phyloP scores from a whole-genome alignment of 2,329 filamentous ascomycete species.

The Botrytis medusae region DNA sequence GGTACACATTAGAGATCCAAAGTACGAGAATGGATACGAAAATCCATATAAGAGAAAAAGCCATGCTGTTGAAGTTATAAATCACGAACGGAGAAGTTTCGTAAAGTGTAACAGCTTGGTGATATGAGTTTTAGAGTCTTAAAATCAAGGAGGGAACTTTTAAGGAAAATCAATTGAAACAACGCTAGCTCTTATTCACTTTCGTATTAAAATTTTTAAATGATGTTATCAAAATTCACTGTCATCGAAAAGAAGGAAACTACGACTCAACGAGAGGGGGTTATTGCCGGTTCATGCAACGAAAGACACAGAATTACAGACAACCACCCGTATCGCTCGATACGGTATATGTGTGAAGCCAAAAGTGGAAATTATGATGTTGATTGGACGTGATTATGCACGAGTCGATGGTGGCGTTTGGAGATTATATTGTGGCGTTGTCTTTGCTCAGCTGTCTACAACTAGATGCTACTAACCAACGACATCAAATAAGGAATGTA shows the following conservation, averaged over 20 bases:
- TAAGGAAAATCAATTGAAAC: background rate
- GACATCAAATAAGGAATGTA: background rate
- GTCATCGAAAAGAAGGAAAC: background rate
- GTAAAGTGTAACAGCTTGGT: background rate
- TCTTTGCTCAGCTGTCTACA: background rate
- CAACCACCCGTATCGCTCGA: background rate
- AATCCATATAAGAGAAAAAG: background rate
- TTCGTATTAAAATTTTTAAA: background rate
- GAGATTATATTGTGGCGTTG: background rate
- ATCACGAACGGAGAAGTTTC: background rate
- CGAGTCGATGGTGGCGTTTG: background rate
- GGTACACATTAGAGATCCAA: background rate
- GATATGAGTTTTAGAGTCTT: background rate
- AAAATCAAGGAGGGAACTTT: background rate
- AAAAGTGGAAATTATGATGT: too few species aligned
- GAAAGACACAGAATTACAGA: background rate
- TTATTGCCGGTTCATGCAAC: background rate
- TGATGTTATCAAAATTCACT: background rate
- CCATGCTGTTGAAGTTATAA: background rate
- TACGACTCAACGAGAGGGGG: background rate
- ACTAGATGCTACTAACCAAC: background rate
- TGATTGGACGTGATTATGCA: background rate
- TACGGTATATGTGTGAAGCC: background rate
- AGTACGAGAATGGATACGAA: background rate
- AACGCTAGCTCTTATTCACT: background rate